Conservation (phyloP, 2,329 filamentous ascomycete genomes). For the Fusarium sp. region DNA sequence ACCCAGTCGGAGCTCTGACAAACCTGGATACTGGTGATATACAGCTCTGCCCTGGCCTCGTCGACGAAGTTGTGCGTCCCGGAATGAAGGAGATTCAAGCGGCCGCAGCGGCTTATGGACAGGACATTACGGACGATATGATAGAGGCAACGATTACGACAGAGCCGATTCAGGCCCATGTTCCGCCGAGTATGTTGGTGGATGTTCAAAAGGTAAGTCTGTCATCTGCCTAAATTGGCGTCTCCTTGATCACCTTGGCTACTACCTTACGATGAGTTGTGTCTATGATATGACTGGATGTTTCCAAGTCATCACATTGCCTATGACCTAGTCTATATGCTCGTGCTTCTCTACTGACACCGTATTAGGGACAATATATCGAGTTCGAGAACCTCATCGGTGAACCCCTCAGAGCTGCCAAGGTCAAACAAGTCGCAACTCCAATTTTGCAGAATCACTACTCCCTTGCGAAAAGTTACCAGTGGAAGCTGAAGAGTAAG, state of each 20-base stretch:
- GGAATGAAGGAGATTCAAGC: conserved; percentile 47
- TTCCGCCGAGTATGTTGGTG: conserved; percentile 46
- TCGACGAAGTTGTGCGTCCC: conserved; percentile 44
- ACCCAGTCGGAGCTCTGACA: conserved; percentile 44
- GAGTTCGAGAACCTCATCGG: conserved; percentile 48
- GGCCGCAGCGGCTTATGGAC: conserved; percentile 43
- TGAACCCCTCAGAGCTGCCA: conserved; percentile 45
- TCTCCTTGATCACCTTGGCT: neutral
- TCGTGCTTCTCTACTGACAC: too few species aligned
- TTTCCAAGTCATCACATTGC: neutral
- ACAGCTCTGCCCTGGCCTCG: conserved; percentile 45
- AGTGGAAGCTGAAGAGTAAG: conserved; percentile 43
- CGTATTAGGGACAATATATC: conserved; percentile 42
- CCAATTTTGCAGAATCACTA: conserved; percentile 42
- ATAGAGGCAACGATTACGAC: conserved; percentile 42
- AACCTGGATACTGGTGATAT: conserved; percentile 46
- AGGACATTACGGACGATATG: conserved; percentile 42
- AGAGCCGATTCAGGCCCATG: conserved; percentile 46
- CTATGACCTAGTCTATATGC: neutral
- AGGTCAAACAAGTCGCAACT: conserved; percentile 35
- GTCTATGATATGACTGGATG: neutral
- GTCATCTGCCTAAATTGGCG: too few species aligned
- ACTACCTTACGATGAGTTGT: neutral
- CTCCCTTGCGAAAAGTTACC: conserved; percentile 40
- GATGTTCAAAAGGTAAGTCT: conserved; percentile 43